Conservation (phyloP, 1,139 yeast genomes). For the Hanseniaspora gamundiae region DNA sequence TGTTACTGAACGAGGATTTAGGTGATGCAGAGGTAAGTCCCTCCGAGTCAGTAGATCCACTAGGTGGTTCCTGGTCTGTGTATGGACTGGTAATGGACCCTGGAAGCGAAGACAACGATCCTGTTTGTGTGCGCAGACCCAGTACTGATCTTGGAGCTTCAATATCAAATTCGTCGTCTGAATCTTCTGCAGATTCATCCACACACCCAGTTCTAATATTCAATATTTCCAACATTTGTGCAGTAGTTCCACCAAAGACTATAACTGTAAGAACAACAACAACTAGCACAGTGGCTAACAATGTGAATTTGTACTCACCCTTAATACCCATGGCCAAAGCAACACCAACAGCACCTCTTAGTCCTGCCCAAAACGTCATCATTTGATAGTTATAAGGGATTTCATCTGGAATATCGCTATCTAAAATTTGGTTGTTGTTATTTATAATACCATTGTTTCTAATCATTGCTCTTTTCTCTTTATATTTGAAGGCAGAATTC, state of each 20-base stretch:
- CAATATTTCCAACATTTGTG: slow-evolving; percentile 90
- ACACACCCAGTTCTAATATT: slow-evolving; percentile 88
- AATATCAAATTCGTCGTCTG: slow-evolving; percentile 92
- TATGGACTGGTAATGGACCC: slow-evolving; percentile 12
- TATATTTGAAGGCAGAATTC: slow-evolving; percentile 63
- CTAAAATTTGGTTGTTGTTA: slow-evolving; percentile 14
- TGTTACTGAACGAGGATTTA: slow-evolving; percentile 5
- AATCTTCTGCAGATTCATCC: slow-evolving; percentile 57
- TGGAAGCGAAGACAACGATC: slow-evolving; percentile 7
- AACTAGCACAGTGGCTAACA: slow-evolving; percentile 87
- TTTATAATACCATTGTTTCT: slow-evolving; percentile 8
- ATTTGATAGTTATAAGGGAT: slow-evolving; percentile 92
- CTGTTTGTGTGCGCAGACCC: not conserved
- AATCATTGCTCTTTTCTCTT: slow-evolving; percentile 23
- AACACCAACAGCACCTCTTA: slow-evolving; percentile 98
- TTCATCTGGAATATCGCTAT: slow-evolving; percentile 58
- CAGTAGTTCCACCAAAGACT: slow-evolving; percentile 95
- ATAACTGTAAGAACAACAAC: slow-evolving; percentile 95
- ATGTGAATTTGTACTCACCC: slow-evolving; percentile 83
- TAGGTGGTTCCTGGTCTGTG: slow-evolving; percentile 17
- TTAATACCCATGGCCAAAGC: slow-evolving; percentile 96
- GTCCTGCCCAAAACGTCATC: slow-evolving; percentile 99
- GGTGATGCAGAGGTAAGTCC: slow-evolving; percentile 1
- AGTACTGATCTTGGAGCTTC: slow-evolving; percentile 48
- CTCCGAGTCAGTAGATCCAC: slow-evolving; percentile 11